A percentile compares a stretch with the other conserved stretches of the same genome.
Evolutionary conservation across 1,139 yeast genomes (phyloP).

Genomic region (Saccharomyces uvarum): DNA sequence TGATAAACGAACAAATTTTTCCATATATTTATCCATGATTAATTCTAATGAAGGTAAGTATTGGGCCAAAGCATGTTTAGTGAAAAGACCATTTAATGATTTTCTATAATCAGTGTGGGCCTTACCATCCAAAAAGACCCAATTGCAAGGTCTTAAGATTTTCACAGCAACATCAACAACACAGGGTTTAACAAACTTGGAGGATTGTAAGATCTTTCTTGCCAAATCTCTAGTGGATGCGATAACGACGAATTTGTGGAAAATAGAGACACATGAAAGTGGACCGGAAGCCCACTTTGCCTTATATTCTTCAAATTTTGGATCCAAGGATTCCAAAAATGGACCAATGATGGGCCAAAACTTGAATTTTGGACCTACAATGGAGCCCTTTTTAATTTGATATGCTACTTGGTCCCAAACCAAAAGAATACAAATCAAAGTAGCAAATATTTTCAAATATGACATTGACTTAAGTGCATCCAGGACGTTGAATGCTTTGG

Average conservation of each 20-base stretch:
- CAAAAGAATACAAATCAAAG: constrained; percentile 45
- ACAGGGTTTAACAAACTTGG: constrained; percentile 88
- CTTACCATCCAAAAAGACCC: constrained; percentile 97
- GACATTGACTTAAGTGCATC: constrained; percentile 24
- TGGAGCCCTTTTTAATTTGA: constrained; percentile 69
- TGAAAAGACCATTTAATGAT: constrained; percentile 81
- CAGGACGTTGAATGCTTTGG: constrained; percentile 5
- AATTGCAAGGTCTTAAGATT: constrained; percentile 86
- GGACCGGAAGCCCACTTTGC: constrained; percentile 95
- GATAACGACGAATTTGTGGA: constrained; percentile 94
- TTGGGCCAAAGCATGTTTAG: constrained; percentile 70
- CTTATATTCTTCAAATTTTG: constrained; percentile 86
- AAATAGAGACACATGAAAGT: constrained; percentile 88
- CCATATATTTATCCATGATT: constrained; percentile 74
- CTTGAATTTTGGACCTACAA: constrained; percentile 83
- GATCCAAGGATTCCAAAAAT: constrained; percentile 88
- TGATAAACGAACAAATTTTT: constrained; percentile 51
- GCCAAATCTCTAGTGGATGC: constrained; percentile 88
- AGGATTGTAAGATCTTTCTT: constrained; percentile 78
- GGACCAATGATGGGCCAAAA: constrained; percentile 96
- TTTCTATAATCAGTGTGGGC: constrained; percentile 89
- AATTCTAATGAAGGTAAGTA: constrained; percentile 80
- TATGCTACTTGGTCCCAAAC: constrained; percentile 78
- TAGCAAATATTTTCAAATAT: constrained; percentile 47
- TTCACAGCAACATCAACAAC: constrained; percentile 94